Conservation (phyloP, 2,329 filamentous ascomycete species). For the Sarocladiaceae sp. region DNA sequence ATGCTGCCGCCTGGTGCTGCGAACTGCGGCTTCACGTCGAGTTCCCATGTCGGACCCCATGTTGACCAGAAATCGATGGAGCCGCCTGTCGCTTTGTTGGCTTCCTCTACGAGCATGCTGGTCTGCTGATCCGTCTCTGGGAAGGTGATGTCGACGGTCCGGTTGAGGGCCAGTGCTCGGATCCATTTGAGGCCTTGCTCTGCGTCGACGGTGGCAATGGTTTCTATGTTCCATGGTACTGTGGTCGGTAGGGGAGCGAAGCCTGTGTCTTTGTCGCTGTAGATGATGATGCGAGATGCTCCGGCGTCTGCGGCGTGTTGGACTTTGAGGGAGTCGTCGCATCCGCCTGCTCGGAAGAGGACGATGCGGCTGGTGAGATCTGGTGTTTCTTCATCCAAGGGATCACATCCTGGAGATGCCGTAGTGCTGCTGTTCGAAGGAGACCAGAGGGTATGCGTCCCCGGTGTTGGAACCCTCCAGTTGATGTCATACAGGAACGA, state of each 20-base stretch:
- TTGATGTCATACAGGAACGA: conserved; percentile 29
- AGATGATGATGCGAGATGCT: conserved; percentile 15
- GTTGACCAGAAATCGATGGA: conserved; percentile 26
- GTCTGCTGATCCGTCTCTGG: neutral
- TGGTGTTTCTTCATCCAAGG: conserved; percentile 37
- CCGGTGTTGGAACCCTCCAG: conserved; percentile 31
- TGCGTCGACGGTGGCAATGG: neutral
- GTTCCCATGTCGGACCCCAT: conserved; percentile 36
- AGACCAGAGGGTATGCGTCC: conserved; percentile 34
- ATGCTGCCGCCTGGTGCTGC: conserved; percentile 34
- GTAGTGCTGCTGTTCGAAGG: conserved; percentile 38
- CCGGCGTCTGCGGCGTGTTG: conserved; percentile 10
- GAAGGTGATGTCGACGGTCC: neutral
- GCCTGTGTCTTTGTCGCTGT: conserved; percentile 21
- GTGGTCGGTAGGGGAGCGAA: conserved; percentile 18
- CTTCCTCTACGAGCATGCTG: neutral
- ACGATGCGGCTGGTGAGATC: conserved; percentile 47
- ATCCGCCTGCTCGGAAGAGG: conserved; percentile 47
- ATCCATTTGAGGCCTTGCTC: neutral
- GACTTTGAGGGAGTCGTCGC: neutral
- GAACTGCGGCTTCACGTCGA: conserved; percentile 33
- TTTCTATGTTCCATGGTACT: conserved; percentile 10
- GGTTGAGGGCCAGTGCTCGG: neutral
- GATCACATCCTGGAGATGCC: conserved; percentile 39
- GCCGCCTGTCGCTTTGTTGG: conserved; percentile 15